Evolutionary conservation across 2,329 filamentous ascomycete species (phyloP).

Genomic region (Raffaelea ambrosiae): DNA sequence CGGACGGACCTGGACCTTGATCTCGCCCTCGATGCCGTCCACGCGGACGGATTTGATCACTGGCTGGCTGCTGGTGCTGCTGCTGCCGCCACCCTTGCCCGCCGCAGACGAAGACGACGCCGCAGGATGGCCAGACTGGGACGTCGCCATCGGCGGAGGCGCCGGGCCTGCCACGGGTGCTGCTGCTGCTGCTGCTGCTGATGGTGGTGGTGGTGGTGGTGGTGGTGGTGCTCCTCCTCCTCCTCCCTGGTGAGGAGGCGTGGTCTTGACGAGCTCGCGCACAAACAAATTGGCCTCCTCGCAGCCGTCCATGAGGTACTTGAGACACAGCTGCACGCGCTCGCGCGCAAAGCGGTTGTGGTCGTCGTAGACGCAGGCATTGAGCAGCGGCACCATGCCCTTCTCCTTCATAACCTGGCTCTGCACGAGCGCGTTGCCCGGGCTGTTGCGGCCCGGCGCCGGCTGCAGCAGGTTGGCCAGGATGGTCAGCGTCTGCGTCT

Average conservation of each 20-base stretch:
- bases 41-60: slow-evolving; percentile 23
- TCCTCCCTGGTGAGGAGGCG: slow-evolving; percentile 15
- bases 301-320: slow-evolving; percentile 70
- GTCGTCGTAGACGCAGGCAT: slow-evolving; percentile 85
- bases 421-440: slow-evolving; percentile 68
- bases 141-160: no score
- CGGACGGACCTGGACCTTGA: slow-evolving; percentile 42
- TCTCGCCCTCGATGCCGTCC: slow-evolving; percentile 47
- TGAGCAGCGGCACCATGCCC: slow-evolving; percentile 78
- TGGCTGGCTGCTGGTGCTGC: slow-evolving; percentile 26
- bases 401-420: slow-evolving; percentile 78
- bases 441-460: slow-evolving; percentile 50
- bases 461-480: slow-evolving; percentile 86
- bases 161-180: no score
- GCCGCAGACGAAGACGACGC: no score
- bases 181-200: neutral
- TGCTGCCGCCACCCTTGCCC: neutral
- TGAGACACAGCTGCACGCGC: slow-evolving; percentile 80
- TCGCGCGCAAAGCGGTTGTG: slow-evolving; percentile 93
- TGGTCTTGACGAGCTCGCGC: slow-evolving; percentile 44
- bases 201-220: neutral
- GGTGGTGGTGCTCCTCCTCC: neutral
- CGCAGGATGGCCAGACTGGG: no score
- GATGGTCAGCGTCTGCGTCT: slow-evolving; percentile 86
- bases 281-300: slow-evolving; percentile 66